Evolutionary conservation across 495 filamentous ascomycete species (phyloP).

Genomic region (Podospora didyma): DNA sequence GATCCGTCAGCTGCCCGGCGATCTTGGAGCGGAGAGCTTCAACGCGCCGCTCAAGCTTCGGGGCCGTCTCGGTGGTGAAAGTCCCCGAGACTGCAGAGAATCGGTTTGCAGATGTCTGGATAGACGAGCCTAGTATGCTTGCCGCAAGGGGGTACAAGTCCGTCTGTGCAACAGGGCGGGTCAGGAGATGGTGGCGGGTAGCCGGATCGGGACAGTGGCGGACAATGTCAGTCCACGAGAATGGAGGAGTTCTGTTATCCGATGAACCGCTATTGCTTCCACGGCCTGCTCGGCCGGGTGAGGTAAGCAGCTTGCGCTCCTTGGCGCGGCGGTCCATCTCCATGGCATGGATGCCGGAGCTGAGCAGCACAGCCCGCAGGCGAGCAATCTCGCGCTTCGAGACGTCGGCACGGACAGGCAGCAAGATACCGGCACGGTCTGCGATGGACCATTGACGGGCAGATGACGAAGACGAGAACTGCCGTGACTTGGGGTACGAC

Average conservation of each 20-base stretch:
- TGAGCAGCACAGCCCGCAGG: conserved; percentile 67
- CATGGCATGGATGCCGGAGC: conserved; percentile 79
- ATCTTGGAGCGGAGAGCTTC: conserved; percentile 31
- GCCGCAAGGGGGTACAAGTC: conserved; percentile 69
- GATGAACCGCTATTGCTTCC: too few species aligned
- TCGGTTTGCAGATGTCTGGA: conserved; percentile 50
- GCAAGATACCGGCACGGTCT: conserved; percentile 43
- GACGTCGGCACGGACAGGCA: conserved; percentile 32
- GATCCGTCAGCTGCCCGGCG: conserved; percentile 42
- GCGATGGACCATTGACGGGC: conserved; percentile 69
- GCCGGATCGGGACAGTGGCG: conserved; percentile 23
- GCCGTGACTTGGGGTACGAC: conserved; percentile 13
- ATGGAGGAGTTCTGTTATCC: conserved; percentile 1
- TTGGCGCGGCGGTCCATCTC: conserved; percentile 67
- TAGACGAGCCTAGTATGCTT: conserved; percentile 52
- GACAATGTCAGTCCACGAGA: conserved; percentile 32
- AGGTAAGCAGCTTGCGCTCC: conserved; percentile 29
- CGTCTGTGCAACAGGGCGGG: conserved; percentile 51
- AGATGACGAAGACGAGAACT: conserved; percentile 23
- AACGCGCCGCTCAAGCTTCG: conserved; percentile 32
- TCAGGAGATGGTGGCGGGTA: conserved; percentile 16
- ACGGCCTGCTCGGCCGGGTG: background rate
- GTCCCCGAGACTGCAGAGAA: conserved; percentile 51
- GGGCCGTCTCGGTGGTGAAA: conserved; percentile 30
- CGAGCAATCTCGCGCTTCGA: conserved; percentile 70